These are phyloP conservation scores for Elaeis oleifera DNA, from an alignment of 202 grass and related monocot genomes.

Conservation along the genomic window DNA sequence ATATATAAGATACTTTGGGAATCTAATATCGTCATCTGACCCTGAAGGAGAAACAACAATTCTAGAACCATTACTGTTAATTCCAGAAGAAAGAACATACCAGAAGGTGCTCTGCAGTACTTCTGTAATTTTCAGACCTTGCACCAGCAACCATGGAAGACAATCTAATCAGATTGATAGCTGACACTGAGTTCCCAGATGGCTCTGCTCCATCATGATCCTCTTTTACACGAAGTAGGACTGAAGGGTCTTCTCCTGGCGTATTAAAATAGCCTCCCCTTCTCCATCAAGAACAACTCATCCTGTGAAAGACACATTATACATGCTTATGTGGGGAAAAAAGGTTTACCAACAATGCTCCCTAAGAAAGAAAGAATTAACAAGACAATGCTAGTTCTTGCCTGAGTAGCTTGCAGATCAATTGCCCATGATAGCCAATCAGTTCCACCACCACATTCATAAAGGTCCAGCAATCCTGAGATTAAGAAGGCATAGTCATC, in stretches of 20 bases:
- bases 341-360: too few relatives aligned
- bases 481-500: conserved; percentile 96
- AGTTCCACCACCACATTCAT: conserved; percentile 70
- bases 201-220: conserved; percentile 97
- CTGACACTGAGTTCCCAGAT: conserved; percentile 83
- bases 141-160: conserved; percentile 53
- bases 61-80: too few relatives aligned
- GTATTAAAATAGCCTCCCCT: conserved; percentile 98
- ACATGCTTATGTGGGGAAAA: too few relatives aligned
- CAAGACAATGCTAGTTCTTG: conserved; percentile 15
- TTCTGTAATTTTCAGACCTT: conserved; percentile 47
- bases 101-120: conserved; percentile 78
- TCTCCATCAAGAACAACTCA: conserved; percentile 70
- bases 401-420: conserved; percentile 80
- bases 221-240: conserved; percentile 87
- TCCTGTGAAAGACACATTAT: conserved; percentile 39
- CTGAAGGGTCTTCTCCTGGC: conserved; percentile 83
- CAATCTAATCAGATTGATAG: conserved; percentile 83
- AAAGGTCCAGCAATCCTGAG: conserved; percentile 78
- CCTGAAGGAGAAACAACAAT: too few relatives aligned
- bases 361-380: too few relatives aligned
- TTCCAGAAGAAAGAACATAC: conserved; percentile 33
- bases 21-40: too few relatives aligned
- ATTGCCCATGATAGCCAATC: conserved; percentile 79
- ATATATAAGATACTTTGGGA: too few relatives aligned